Evolutionary conservation across 192 early-diverging fungal species (phyloP).

Genomic region (Podochytrium sp.): DNA sequence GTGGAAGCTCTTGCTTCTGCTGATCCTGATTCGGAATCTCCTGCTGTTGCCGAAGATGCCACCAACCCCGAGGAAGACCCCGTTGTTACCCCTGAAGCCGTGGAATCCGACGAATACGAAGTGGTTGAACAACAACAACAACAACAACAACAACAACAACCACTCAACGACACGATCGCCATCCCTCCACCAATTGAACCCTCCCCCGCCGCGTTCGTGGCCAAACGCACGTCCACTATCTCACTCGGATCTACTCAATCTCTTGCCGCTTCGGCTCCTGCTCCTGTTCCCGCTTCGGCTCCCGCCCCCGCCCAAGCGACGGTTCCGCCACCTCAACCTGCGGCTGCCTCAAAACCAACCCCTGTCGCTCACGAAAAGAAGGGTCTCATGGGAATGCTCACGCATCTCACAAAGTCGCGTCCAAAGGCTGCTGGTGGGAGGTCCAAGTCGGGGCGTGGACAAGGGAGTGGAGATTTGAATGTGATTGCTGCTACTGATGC

Average conservation of each 20-base stretch:
- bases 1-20: not conserved
- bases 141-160: too few relatives aligned
- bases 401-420: constrained; percentile 47
- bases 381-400: constrained; percentile 47
- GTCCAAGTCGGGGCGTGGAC: too few relatives aligned
- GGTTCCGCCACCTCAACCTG: not conserved
- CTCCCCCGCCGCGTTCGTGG: too few relatives aligned
- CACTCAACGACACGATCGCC: too few relatives aligned
- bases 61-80: not conserved
- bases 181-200: too few relatives aligned
- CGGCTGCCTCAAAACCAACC: not conserved
- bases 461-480: too few relatives aligned
- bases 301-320: not conserved
- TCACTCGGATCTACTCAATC: too few relatives aligned
- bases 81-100: not conserved
- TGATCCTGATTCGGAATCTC: not conserved
- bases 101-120: not conserved
- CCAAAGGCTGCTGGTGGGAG: constrained; percentile 44
- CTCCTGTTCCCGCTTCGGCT: constrained; percentile 4
- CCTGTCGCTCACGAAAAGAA: constrained; percentile 30
- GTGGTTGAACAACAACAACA: not conserved
- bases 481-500: not conserved
- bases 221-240: too few relatives aligned
- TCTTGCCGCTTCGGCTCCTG: not conserved
- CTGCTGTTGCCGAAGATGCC: not conserved